These are phyloP conservation scores for Tylopilus subfusipes DNA, from an alignment of 768 basidiomycete species.

Conservation along the genomic window DNA sequence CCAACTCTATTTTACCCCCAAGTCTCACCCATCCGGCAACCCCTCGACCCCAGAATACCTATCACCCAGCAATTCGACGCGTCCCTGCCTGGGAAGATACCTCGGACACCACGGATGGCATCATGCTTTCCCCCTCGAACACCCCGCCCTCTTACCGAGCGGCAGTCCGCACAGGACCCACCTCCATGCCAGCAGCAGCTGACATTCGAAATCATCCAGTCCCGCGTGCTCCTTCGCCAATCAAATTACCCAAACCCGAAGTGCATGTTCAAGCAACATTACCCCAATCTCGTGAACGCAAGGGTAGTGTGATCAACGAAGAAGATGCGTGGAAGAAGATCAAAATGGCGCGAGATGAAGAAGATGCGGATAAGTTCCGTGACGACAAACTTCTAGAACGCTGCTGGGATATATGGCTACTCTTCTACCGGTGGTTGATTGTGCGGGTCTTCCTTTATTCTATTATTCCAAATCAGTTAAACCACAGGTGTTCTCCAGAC, in stretches of 20 bases:
- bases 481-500: slow-evolving; percentile 41
- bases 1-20: slow-evolving; percentile 26
- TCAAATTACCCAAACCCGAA: slow-evolving; percentile 28
- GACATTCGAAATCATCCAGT: slow-evolving; percentile 11
- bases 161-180: slow-evolving; percentile 31
- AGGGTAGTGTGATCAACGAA: slow-evolving; percentile 55
- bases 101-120: slow-evolving; percentile 36
- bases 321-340: slow-evolving; percentile 80
- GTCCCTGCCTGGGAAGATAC: slow-evolving; percentile 35
- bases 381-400: slow-evolving; percentile 60
- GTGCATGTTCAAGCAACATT: slow-evolving; percentile 13
- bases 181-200: slow-evolving; percentile 11
- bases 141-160: slow-evolving; percentile 51
- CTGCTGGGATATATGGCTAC: slow-evolving; percentile 75
- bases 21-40: slow-evolving; percentile 28
- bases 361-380: slow-evolving; percentile 67
- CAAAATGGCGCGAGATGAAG: slow-evolving; percentile 64
- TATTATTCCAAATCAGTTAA: slow-evolving; percentile 14
- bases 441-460: slow-evolving; percentile 43
- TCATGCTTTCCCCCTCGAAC: slow-evolving; percentile 34
- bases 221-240: slow-evolving; percentile 28
- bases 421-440: slow-evolving; percentile 66
- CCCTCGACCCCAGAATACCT: slow-evolving; percentile 25
- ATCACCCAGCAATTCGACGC: slow-evolving; percentile 9
- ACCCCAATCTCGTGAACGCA: slow-evolving; percentile 36